Base-by-base conservation (phyloP, 257 asterid species). In the Solanum megistacrolobum region DNA sequence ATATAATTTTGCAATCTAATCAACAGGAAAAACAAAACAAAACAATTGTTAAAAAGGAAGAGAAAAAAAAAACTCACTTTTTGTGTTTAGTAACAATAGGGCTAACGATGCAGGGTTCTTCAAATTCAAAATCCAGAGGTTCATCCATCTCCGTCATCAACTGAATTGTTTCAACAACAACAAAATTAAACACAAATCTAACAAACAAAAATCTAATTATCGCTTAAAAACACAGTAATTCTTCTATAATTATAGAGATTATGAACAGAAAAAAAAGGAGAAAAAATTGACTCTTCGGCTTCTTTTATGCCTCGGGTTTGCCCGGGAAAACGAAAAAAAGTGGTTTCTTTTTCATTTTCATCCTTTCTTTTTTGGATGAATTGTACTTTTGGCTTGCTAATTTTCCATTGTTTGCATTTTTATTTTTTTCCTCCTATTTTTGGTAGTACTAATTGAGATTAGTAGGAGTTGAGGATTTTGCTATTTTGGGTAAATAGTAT, bases 111-210 rank as follows among this genome's bases (percentile, higher is more conserved):
- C 89, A 11, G 39, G 94, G 93, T 32, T 93, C 97, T 88, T 95
- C 98, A 31, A 92, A 90, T 83, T 96, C 99, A 91, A 94, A 95
- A 83, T 94, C 98, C 85, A 95, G 62, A 13, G 92, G 92, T 31
- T 91, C 98, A 87, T 86, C 92, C 12, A 84, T 83, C 74, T 75
- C 91, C 39, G 91, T 68, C 98, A 93, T 95, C 83, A 84, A 85
- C 38, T 78, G 1, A 29, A 38, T 39, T 62, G 81, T 66, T 62
- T 20, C 78, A 48, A 87, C 58, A 25, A 86, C 69, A 69, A 69
- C 76, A n/a, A 23, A 52, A 86, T 16, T 32, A 29, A 29, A 25
- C 73, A 69, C 23, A 60, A 8, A 55, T 55, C 11, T n/a, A 85
- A 12, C 41, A 18, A 55, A n/a, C 14, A 14, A 12, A 46, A 29